Base-by-base conservation (phyloP, 2,329 filamentous ascomycete species). In the Colletotrichum sp. region DNA sequence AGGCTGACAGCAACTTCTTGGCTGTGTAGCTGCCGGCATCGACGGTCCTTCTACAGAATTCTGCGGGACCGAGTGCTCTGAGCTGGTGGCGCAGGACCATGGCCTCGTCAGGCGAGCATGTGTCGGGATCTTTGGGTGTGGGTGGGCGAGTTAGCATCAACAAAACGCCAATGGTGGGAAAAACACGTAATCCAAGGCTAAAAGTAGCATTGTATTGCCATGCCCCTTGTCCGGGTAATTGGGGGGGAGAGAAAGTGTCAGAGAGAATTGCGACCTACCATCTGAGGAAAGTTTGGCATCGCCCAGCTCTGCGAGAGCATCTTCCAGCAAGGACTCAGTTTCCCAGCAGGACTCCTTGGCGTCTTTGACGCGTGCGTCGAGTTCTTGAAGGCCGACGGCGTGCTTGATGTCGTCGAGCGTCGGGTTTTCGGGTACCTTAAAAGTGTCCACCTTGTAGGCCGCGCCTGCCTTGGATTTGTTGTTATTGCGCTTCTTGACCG, bases 1-100 rank as follows among this genome's bases (percentile, higher is more conserved):
- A 98, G 16, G 95, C 96, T 10, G 95, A 96, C 82, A 96, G 92
- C 34, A 98, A 89, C 85, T 95, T 96, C 85, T 94, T 95, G 71
- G 94, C 94, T 24, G 93, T 93, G 82, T 97, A 93, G 68, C 88
- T 89, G 36, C 93, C 92, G 69, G 89, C 89, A 77, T 92, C 91
- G 67, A 98, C 88, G 36, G 94, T 96, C 79, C 93, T 90, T 80
- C 92, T 88, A 81, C 95, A 92, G 83, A 98, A 98, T 76, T 93
- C 90, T 76, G 92, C 90, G 26, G 95, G 94, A n/a, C 96, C 96
- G 77, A 96, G 88, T 68, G 92, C 89, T 82, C 94, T 94, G 75
- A 98, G 89, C 78, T 94, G 90, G 80, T 93, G 90, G 79, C 94
- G 92, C 82, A 93, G 94, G 22, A 88, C 87, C 75, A 90, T 87